Conservation (phyloP, 371 early-diverging fungal genomes). For the Rhizopus delemar region DNA sequence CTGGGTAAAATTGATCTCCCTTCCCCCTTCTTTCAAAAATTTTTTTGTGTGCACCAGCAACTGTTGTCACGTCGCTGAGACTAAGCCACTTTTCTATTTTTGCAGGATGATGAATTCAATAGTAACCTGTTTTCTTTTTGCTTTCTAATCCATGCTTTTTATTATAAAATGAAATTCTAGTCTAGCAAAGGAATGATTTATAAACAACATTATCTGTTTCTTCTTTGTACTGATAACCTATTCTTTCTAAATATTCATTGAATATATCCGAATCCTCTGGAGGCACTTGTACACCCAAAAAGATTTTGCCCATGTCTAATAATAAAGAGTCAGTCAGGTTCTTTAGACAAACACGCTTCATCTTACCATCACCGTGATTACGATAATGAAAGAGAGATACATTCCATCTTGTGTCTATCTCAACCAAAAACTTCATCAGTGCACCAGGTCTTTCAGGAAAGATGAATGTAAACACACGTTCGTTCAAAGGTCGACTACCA, state of each 20-base stretch:
- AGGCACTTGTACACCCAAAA: conserved; percentile 93
- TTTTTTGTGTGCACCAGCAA: background rate
- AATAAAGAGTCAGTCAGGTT: background rate
- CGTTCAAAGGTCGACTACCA: conserved; percentile 74
- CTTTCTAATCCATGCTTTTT: conserved; percentile 2
- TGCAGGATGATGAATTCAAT: background rate
- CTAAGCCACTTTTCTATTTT: background rate
- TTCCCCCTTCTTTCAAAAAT: no score
- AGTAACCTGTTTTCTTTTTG: background rate
- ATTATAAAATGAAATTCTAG: background rate
- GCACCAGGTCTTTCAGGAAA: conserved; percentile 97
- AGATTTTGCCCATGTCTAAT: conserved; percentile 86
- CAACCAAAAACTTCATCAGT: conserved; percentile 78
- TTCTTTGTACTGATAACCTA: conserved; percentile 84
- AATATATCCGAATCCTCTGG: conserved; percentile 61
- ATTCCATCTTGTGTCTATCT: conserved; percentile 78
- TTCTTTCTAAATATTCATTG: conserved; percentile 64
- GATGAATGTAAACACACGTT: conserved; percentile 89
- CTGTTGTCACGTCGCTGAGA: background rate
- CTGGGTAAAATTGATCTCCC: no score
- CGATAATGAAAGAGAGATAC: conserved; percentile 96
- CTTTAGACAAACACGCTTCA: background rate
- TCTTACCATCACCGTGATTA: conserved; percentile 85
- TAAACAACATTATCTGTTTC: conserved; percentile 90
- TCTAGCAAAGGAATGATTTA: conserved; percentile 67